Evolutionary conservation across 2,329 filamentous ascomycete species (phyloP), one percentile per base, ranked within the genome.

Genomic region (Cytospora piceae): DNA sequence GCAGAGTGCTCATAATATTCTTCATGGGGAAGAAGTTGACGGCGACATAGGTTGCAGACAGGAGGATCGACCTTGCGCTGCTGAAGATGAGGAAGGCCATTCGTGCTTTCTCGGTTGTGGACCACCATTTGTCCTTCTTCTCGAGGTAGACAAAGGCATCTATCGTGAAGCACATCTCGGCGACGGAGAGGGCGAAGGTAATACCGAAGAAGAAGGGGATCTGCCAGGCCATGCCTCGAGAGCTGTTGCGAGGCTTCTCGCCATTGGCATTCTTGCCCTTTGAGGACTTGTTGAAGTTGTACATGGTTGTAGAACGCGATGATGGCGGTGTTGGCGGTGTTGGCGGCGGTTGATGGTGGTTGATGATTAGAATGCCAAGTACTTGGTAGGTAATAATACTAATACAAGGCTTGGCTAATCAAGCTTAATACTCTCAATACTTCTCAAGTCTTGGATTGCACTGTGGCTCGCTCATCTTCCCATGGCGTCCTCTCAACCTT

Each of bases 41-140:
- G 31, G 57, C 52, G 2, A 58, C 34, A n/a, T 65, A 65, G 14
- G 61, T 42, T 8, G 31, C 52, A 2, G 63, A 65, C 17, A 65
- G 29, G 31, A 65, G 56, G 34, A 65, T 61, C 7, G 63, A 46
- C 24, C 63, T 56, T 5, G 54, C 63, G 27, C 58, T 39, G 58
- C 63, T 65, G 59, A 65, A 65, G 53, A 65, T 65, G 39, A 65
- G 58, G 34, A 65, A 65, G 12, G 37, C 63, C 63, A 65, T 58
- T 4, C 63, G 63, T 37, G 63, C 63, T 24, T 37, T 62, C 53
- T 65, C 63, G 14, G 63, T 65, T 17, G 20, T 27, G 29, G 52
- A 62, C 58, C 59, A 62, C 63, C 63, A 65, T 46, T 65, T 65
- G 42, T 65, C 12, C 34, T 52, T 6, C n/a, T 58, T 58, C 34